Evolutionary conservation across 768 basidiomycete species (phyloP), one percentile per base, ranked within the genome.

Genomic region (Amanita thiersii): DNA sequence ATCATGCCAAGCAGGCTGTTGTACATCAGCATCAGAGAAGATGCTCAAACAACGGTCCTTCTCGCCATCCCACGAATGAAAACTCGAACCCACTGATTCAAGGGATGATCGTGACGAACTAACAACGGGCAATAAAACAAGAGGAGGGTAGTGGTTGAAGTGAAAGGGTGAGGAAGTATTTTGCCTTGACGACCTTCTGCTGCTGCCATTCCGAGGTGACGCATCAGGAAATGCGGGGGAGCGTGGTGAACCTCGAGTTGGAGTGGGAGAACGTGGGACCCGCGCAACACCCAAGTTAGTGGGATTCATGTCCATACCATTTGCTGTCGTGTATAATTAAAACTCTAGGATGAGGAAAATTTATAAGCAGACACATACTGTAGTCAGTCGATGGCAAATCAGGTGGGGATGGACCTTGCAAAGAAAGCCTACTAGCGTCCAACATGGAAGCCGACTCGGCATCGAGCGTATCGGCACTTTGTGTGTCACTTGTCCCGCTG

Each of bases 51-150:
- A 56, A 33, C 66, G 66, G 47, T 81, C 77, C 44, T 73, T 72
- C 20, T 79, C 77, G 15, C 63, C 78, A 42, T 86, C 83, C 73
- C 72, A 79, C 3, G 86, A 86, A 55, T 89, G 86, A 57, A 86
- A 90, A 58, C 88, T 90, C 2, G 88, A 91, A 11, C 88, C 86
- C 25, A 69, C 72, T 7, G 86, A 88, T 45, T 80, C 84, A 15
- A 90, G 61, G 4, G 88, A 90, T 10, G 86, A 84, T 20, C 79
- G 73, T 20, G 87, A 89, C 5, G 84, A 83, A 47, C 80, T 88
- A 11, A 71, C 72, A 12, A 83, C 60, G 3, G 84, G 79, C 26
- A 81, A 79, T 39, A 89, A 72, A n/a, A 81, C 65, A 38, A 82
- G 70, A 1, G 74, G 71, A 40, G 76, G 73, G 25, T 72, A 73